Conservation (phyloP, 1,139 yeast genomes). For the Arxiozyma telluris region DNA sequence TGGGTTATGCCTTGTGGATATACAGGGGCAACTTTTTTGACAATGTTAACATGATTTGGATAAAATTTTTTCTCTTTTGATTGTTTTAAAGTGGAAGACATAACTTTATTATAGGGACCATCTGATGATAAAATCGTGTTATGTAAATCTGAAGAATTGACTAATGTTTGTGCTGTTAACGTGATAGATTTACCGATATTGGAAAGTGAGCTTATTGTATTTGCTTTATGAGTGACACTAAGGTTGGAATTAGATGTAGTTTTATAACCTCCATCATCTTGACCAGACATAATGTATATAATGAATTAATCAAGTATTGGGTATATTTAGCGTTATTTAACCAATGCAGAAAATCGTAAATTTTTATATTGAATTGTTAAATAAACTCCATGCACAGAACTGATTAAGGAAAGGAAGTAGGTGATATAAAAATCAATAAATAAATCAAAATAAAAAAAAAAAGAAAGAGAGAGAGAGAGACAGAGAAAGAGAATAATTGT, state of each 20-base stretch:
- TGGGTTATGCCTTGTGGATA: conserved; percentile 6
- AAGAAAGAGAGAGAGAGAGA: too few relatives aligned
- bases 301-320: not conserved
- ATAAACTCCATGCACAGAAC: not conserved
- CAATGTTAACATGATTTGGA: not conserved
- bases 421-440: too few relatives aligned
- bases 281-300: not conserved
- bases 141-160: conserved; percentile 22
- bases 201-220: not conserved
- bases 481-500: not conserved
- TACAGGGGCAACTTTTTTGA: not conserved
- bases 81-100: not conserved
- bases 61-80: not conserved
- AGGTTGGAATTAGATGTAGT: not conserved
- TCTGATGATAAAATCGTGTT: conserved; percentile 35
- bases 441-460: too few relatives aligned
- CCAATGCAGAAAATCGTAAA: too few relatives aligned
- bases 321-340: too few relatives aligned
- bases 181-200: conserved; percentile 35
- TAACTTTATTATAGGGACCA: conserved; percentile 32
- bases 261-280: not conserved
- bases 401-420: not conserved
- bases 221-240: not conserved
- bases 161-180: conserved; percentile 39
- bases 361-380: too few relatives aligned